Evolutionary conservation across 805 yeast species (phyloP).

Genomic region (Schwanniomyces pseudopolymorphus): DNA sequence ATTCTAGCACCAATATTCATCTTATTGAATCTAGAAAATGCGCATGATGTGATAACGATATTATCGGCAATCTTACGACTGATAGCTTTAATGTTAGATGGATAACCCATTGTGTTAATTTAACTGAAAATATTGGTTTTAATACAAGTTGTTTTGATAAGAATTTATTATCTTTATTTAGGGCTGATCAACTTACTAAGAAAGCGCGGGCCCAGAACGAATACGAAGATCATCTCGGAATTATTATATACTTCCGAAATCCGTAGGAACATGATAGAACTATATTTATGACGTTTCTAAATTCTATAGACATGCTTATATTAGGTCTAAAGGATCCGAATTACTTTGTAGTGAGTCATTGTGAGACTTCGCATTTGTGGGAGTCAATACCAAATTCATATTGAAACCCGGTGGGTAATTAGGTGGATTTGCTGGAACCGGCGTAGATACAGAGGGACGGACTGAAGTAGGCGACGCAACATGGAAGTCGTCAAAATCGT

Average conservation of each 20-base stretch:
- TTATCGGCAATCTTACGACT: slow-evolving; percentile 31
- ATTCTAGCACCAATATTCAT: slow-evolving; percentile 43
- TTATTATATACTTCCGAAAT: no score
- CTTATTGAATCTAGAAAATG: slow-evolving; percentile 30
- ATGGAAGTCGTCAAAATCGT: slow-evolving; percentile 30
- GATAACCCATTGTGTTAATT: slow-evolving; percentile 27
- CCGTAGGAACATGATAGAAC: no score
- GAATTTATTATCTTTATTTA: not conserved
- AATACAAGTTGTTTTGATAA: not conserved
- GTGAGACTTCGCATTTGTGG: slow-evolving; percentile 11
- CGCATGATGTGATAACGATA: slow-evolving; percentile 32
- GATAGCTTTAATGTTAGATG: slow-evolving; percentile 29
- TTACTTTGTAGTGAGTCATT: not conserved
- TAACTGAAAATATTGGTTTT: no score
- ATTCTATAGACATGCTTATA: not conserved
- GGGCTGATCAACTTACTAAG: not conserved
- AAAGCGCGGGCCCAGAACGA: not conserved
- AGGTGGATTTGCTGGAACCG: not conserved
- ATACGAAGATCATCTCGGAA: no score
- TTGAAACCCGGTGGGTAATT: slow-evolving; percentile 34
- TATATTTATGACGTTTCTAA: no score
- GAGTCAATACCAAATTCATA: slow-evolving; percentile 25
- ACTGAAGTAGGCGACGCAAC: slow-evolving; percentile 8
- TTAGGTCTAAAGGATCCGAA: not conserved
- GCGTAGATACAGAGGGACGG: not conserved